Conservation (phyloP, 78 protist species). For the Guillardia theta region DNA sequence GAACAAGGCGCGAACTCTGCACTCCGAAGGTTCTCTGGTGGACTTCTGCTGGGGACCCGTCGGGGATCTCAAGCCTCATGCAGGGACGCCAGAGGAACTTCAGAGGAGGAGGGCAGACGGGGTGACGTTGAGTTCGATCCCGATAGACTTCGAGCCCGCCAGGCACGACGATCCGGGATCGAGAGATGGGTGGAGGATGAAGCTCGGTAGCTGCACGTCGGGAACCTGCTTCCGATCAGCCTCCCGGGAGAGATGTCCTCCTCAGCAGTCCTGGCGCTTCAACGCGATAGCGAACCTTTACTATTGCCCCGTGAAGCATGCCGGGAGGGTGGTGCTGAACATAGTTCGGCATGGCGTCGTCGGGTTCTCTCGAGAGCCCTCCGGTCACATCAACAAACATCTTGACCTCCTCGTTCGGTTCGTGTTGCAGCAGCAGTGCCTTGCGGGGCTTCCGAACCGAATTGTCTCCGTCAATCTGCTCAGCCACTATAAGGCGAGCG, state of each 20-base stretch:
- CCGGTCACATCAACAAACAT: background rate
- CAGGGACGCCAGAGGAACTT: no score
- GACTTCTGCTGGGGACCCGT: no score
- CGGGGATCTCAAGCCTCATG: no score
- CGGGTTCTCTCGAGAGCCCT: background rate
- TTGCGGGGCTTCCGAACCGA: background rate
- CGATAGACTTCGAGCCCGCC: background rate
- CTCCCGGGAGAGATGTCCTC: background rate
- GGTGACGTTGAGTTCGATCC: background rate
- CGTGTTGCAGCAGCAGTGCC: background rate
- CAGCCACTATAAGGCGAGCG: conserved; percentile 23
- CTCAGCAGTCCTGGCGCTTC: background rate
- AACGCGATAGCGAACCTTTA: background rate
- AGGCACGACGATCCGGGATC: background rate
- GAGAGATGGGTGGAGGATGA: background rate
- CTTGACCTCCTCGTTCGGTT: background rate
- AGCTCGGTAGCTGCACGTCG: background rate
- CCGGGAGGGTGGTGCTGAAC: background rate
- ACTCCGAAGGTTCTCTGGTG: no score
- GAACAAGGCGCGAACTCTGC: background rate
- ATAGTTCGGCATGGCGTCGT: background rate
- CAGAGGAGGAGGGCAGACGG: no score
- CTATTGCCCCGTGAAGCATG: background rate
- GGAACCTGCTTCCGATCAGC: background rate
- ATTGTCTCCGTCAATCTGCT: background rate